These are phyloP conservation scores for Beauveria sp. DNA, from an alignment of 2,329 filamentous ascomycete species.

Conservation along the genomic window DNA sequence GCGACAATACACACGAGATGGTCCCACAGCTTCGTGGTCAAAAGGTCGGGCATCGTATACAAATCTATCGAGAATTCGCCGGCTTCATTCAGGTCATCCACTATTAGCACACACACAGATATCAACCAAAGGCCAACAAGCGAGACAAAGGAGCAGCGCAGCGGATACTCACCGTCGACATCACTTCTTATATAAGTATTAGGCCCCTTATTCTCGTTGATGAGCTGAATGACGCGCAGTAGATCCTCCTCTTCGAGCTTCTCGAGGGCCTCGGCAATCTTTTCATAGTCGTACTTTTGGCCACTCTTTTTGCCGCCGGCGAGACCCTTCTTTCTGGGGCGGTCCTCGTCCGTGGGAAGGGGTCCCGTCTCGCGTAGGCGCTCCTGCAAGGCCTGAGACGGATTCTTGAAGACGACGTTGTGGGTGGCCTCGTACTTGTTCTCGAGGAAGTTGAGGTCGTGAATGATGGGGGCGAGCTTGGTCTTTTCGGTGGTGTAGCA, in stretches of 20 bases:
- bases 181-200: constrained; percentile 98
- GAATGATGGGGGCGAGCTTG: constrained; percentile 63
- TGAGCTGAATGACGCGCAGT: constrained; percentile 91
- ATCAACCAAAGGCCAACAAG: constrained; percentile 15
- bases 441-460: constrained; percentile 88
- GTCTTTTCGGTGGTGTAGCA: constrained; percentile 80
- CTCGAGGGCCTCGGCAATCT: constrained; percentile 84
- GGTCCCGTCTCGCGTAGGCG: constrained; percentile 77
- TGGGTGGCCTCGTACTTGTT: constrained; percentile 78
- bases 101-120: constrained; percentile 23
- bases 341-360: constrained; percentile 66
- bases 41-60: constrained; percentile 85
- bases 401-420: constrained; percentile 81
- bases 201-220: constrained; percentile 91
- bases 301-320: constrained; percentile 66
- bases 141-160: constrained; percentile 9
- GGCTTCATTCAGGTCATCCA: constrained; percentile 42
- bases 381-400: constrained; percentile 75
- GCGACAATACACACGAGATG: constrained; percentile 49
- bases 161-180: constrained; percentile 66
- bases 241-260: constrained; percentile 90
- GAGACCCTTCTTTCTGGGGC: constrained; percentile 48
- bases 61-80: constrained; percentile 98
- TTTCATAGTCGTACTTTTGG: constrained; percentile 78
- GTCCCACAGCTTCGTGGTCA: constrained; percentile 95